These are phyloP conservation scores for Saturnispora mendoncae DNA, from an alignment of 805 yeast species.

Conservation along the genomic window DNA sequence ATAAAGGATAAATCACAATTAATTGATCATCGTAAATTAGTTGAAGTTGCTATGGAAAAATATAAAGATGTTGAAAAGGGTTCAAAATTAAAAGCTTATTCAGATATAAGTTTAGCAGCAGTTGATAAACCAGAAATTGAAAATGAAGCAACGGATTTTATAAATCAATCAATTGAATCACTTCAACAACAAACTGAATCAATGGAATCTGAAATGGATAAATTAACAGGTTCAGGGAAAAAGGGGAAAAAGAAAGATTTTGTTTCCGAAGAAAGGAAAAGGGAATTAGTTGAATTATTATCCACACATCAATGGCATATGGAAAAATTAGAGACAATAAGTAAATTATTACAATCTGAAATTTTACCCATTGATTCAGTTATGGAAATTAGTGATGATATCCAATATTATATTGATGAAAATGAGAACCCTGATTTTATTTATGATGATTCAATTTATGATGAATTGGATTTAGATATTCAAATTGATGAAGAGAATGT, in stretches of 20 bases:
- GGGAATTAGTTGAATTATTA: conserved; percentile 52
- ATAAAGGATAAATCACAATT: conserved; percentile 39
- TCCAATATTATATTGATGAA: conserved; percentile 85
- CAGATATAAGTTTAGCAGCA: conserved; percentile 47
- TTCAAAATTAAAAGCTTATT: conserved; percentile 47
- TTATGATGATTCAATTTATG: conserved; percentile 90
- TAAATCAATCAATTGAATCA: conserved; percentile 66
- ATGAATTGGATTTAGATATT: conserved; percentile 61
- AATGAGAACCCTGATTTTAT: conserved; percentile 91
- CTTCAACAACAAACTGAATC: conserved; percentile 71
- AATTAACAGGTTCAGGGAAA: conserved; percentile 34
- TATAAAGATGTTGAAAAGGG: conserved; percentile 52
- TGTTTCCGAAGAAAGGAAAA: conserved; percentile 42
- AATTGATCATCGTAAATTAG: conserved; percentile 36
- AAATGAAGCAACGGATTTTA: conserved; percentile 62
- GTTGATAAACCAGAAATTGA: conserved; percentile 56
- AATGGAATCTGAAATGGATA: conserved; percentile 63
- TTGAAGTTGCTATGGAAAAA: conserved; percentile 48
- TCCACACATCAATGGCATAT: conserved; percentile 78
- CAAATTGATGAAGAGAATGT: conserved; percentile 29
- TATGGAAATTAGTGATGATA: conserved; percentile 75
- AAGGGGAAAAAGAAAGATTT: conserved; percentile 42
- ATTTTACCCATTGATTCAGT: conserved; percentile 68
- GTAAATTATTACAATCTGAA: conserved; percentile 71
- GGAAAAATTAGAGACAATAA: conserved; percentile 63